Evolutionary conservation across 2,329 filamentous ascomycete genomes (phyloP).

Genomic region (Neophaeococcomyces mojaviensis): DNA sequence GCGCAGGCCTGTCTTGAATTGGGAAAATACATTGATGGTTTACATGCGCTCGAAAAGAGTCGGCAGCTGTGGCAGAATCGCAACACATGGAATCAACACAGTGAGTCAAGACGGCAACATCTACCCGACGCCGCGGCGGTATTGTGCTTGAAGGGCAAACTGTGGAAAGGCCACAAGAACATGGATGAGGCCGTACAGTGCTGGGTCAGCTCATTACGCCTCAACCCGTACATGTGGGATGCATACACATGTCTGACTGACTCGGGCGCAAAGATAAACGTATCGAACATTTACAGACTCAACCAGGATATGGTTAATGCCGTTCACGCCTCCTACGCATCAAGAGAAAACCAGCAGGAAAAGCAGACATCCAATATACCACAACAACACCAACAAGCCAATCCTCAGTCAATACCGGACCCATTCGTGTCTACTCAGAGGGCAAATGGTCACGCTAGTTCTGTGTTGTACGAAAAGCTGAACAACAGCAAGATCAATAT

Average conservation of each 20-base stretch:
- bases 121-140: slow-evolving; percentile 77
- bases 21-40: slow-evolving; percentile 72
- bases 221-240: slow-evolving; percentile 98
- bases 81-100: slow-evolving; percentile 75
- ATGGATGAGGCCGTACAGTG: slow-evolving; percentile 74
- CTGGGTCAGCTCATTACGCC: slow-evolving; percentile 80
- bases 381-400: slow-evolving; percentile 23
- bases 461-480: slow-evolving; percentile 42
- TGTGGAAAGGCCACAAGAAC: slow-evolving; percentile 73
- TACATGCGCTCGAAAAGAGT: slow-evolving; percentile 74
- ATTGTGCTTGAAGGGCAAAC: slow-evolving; percentile 75
- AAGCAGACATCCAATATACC: neutral
- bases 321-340: slow-evolving; percentile 26
- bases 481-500: slow-evolving; percentile 40
- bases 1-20: slow-evolving; percentile 79
- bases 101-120: slow-evolving; percentile 63
- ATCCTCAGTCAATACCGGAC: slow-evolving; percentile 32
- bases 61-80: slow-evolving; percentile 67
- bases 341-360: slow-evolving; percentile 1
- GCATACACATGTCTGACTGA: slow-evolving; percentile 85
- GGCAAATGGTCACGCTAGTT: slow-evolving; percentile 33
- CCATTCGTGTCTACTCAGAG: slow-evolving; percentile 35
- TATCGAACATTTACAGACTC: slow-evolving; percentile 78
- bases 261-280: slow-evolving; percentile 62
- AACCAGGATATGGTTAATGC: slow-evolving; percentile 55